Conservation (phyloP, 192 early-diverging fungal genomes). For the Backusella psychrophila region DNA sequence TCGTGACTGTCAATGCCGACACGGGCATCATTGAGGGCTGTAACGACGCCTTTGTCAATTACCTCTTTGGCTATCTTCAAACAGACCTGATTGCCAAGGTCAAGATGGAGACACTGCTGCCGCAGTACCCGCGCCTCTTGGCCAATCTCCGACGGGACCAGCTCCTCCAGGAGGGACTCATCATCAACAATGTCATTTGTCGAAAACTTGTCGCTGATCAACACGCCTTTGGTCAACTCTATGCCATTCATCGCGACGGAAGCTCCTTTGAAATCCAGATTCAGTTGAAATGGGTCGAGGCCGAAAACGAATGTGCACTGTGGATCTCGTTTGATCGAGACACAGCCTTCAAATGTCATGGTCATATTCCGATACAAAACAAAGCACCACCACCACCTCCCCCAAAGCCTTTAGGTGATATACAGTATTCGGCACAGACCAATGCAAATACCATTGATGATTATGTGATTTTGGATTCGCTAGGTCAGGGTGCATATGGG, state of each 20-base stretch:
- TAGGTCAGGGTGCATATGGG: slow-evolving; percentile 74
- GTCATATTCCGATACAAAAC: slow-evolving; percentile 7
- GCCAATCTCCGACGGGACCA: slow-evolving; percentile 36
- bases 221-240: slow-evolving; percentile 10
- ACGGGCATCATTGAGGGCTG: slow-evolving; percentile 52
- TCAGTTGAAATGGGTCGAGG: slow-evolving; percentile 51
- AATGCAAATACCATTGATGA: slow-evolving; percentile 45
- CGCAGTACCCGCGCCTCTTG: slow-evolving; percentile 53
- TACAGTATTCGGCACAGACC: slow-evolving; percentile 45
- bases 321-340: slow-evolving; percentile 67
- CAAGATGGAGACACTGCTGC: slow-evolving; percentile 50
- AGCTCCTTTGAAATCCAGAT: slow-evolving; percentile 56
- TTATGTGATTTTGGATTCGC: slow-evolving; percentile 53
- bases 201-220: slow-evolving; percentile 1
- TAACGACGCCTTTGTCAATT: slow-evolving; percentile 58
- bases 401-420: neutral
- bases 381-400: neutral
- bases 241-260: slow-evolving; percentile 62
- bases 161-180: slow-evolving; percentile 15
- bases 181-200: slow-evolving; percentile 28
- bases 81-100: slow-evolving; percentile 41
- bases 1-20: slow-evolving; percentile 47
- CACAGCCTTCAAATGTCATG: slow-evolving; percentile 31
- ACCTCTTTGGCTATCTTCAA: slow-evolving; percentile 54
- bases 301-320: slow-evolving; percentile 49